phyloP scores from a whole-genome alignment of 2,329 filamentous ascomycete species.

The Iodosphaeria phyllophila region DNA sequence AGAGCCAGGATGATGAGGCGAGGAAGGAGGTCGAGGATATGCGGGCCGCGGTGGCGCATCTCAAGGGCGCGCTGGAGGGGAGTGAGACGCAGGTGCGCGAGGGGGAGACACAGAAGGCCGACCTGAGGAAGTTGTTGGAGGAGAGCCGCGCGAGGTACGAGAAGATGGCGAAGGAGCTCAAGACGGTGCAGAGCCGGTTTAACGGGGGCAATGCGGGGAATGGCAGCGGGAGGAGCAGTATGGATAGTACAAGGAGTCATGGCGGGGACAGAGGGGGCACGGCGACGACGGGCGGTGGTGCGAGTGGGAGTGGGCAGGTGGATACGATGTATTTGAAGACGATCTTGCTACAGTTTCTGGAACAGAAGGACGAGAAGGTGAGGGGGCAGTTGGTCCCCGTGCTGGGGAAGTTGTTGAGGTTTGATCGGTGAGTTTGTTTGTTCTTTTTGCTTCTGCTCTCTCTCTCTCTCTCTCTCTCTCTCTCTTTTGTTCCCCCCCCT shows the following conservation, averaged over 20 bases:
- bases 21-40: slow-evolving; percentile 59
- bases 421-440: slow-evolving; percentile 46
- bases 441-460: background rate
- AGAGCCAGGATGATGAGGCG: slow-evolving; percentile 48
- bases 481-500: slow-evolving; percentile 1
- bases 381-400: slow-evolving; percentile 63
- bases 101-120: slow-evolving; percentile 64
- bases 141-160: slow-evolving; percentile 63
- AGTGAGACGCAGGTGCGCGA: slow-evolving; percentile 71
- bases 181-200: slow-evolving; percentile 29
- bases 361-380: slow-evolving; percentile 61
- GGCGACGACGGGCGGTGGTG: slow-evolving; percentile 5
- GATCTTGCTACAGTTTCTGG: slow-evolving; percentile 62
- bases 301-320: slow-evolving; percentile 7
- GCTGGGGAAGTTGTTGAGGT: slow-evolving; percentile 55
- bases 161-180: slow-evolving; percentile 53
- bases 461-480: slow-evolving; percentile 1
- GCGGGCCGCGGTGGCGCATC: slow-evolving; percentile 54
- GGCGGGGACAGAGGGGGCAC: too few species aligned
- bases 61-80: slow-evolving; percentile 68
- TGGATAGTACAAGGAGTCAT: slow-evolving; percentile 26
- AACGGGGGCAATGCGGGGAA: slow-evolving; percentile 9
- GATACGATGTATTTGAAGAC: slow-evolving; percentile 60
- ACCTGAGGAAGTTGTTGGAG: slow-evolving; percentile 58
- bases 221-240: slow-evolving; percentile 23